Evolutionary conservation across 2,329 filamentous ascomycete species (phyloP).

Genomic region (Penicillium sp.): DNA sequence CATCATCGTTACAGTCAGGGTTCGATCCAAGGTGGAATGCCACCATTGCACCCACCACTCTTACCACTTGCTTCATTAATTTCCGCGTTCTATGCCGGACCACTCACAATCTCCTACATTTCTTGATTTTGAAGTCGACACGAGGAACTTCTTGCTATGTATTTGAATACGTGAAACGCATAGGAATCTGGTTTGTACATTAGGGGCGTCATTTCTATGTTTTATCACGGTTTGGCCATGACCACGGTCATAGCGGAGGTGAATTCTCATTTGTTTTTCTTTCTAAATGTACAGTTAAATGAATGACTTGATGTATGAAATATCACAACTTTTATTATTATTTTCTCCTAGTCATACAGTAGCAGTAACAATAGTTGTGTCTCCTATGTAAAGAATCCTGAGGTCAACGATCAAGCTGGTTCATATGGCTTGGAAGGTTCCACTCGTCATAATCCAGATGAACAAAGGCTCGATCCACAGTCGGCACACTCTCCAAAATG

Average conservation of each 20-base stretch:
- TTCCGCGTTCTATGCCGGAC: not conserved
- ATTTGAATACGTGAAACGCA: not conserved
- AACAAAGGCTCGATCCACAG: slow-evolving; percentile 49
- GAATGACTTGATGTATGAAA: slow-evolving; percentile 25
- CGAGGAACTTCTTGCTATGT: not conserved
- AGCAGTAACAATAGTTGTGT: not conserved
- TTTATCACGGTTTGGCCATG: not conserved
- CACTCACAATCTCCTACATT: not conserved
- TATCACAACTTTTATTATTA: not conserved
- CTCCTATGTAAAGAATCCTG: not conserved
- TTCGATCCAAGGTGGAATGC: slow-evolving; percentile 27
- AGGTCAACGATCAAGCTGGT: slow-evolving; percentile 27
- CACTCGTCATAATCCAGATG: slow-evolving; percentile 50
- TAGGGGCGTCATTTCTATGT: not conserved
- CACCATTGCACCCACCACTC: slow-evolving; percentile 27
- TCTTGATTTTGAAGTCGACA: not conserved
- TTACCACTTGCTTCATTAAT: slow-evolving; percentile 20
- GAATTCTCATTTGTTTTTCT: not conserved
- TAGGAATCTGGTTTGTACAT: not conserved
- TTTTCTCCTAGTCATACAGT: not conserved
- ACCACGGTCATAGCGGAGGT: not conserved
- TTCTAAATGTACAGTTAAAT: slow-evolving; percentile 22
- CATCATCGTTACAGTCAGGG: slow-evolving; percentile 43
- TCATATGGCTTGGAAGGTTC: slow-evolving; percentile 47
- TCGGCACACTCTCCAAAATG: slow-evolving; percentile 57